Conservation (phyloP, 306 rosid genomes). For the Prunus campanulata region DNA sequence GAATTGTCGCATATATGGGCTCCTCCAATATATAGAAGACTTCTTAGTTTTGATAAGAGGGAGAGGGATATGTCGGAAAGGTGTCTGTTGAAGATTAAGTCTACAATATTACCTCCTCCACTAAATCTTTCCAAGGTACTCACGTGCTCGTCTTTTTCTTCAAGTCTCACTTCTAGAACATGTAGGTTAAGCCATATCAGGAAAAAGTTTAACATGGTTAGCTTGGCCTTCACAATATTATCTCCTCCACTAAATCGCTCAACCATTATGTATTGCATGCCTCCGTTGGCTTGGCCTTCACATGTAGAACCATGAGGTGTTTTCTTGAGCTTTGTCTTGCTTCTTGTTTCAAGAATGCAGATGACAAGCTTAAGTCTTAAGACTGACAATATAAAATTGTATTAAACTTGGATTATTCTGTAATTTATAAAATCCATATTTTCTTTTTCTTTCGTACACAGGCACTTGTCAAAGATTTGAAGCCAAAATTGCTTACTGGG, state of each 20-base stretch:
- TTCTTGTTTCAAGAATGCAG: not conserved
- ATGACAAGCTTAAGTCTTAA: not conserved
- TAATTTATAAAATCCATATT: conserved; percentile 13
- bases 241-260: not conserved
- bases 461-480: conserved; percentile 74
- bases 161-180: not conserved
- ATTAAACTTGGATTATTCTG: not conserved
- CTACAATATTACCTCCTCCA: conserved; percentile 68
- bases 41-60: conserved; percentile 73
- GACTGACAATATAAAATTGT: not conserved
- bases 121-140: conserved; percentile 66
- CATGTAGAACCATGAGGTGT: not conserved
- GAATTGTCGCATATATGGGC: conserved; percentile 71
- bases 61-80: conserved; percentile 85
- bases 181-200: not conserved
- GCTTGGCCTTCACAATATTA: not conserved
- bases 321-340: conserved; percentile 5
- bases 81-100: conserved; percentile 64
- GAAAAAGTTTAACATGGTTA: not conserved
- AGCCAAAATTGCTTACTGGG: conserved; percentile 49
- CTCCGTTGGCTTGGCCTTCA: not conserved
- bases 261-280: not conserved
- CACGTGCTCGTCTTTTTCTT: not conserved
- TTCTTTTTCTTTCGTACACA: conserved; percentile 18
- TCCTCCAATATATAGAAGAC: conserved; percentile 76